phyloP scores from a whole-genome alignment of 257 asterid species.

The Solanum lignicaule region DNA sequence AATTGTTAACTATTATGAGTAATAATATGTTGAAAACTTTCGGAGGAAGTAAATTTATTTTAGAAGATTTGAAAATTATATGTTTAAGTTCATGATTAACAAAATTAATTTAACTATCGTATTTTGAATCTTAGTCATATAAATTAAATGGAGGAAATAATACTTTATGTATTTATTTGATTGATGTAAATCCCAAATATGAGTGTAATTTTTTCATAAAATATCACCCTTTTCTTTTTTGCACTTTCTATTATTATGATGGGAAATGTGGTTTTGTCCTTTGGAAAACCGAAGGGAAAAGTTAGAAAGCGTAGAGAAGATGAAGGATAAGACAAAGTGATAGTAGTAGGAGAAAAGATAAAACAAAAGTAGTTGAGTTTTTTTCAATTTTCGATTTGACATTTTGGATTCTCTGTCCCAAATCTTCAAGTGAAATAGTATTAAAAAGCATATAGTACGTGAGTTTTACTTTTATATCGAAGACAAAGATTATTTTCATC shows the following conservation, averaged over 20 bases:
- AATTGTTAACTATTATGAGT: neutral
- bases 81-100: neutral
- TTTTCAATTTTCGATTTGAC: slow-evolving; percentile 12
- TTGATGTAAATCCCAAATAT: neutral
- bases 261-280: neutral
- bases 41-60: neutral
- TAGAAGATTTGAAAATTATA: neutral
- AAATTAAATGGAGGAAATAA: neutral
- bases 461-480: neutral
- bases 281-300: neutral
- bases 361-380: neutral
- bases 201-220: neutral
- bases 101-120: accelerated
- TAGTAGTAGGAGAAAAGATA: neutral
- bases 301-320: neutral
- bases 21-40: too few species aligned
- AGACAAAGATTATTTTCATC: neutral
- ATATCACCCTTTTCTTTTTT: neutral
- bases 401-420: slow-evolving; percentile 6
- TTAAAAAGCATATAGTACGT: neutral
- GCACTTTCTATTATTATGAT: neutral
- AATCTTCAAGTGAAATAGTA: neutral
- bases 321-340: neutral
- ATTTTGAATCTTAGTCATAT: neutral
- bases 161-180: neutral